phyloP scores from a whole-genome alignment of 202 grass and related monocot genomes.

The Elaeis oleifera region DNA sequence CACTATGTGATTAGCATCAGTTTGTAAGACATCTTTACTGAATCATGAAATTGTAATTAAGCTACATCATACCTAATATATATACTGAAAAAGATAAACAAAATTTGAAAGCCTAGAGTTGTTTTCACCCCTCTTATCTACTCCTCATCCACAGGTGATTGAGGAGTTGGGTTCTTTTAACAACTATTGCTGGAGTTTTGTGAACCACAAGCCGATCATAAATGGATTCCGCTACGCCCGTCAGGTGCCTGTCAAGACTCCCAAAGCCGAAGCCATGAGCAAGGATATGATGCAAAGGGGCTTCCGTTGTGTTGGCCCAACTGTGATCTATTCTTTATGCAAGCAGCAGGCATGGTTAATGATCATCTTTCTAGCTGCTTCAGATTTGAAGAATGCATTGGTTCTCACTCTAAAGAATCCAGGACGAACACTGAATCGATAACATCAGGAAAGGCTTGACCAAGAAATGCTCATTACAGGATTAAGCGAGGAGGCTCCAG shows the following conservation, averaged over 20 bases:
- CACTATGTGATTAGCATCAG: too few species aligned
- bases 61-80: too few species aligned
- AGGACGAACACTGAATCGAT: too few species aligned
- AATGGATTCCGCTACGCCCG: slow-evolving; percentile 38
- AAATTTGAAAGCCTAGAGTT: background rate
- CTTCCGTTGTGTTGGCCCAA: slow-evolving; percentile 55
- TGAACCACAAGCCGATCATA: slow-evolving; percentile 38
- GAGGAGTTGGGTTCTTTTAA: slow-evolving; percentile 50
- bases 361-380: slow-evolving; percentile 58
- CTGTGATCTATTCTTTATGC: slow-evolving; percentile 66
- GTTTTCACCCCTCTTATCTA: background rate
- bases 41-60: too few species aligned
- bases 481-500: too few species aligned
- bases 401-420: too few species aligned
- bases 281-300: slow-evolving; percentile 61
- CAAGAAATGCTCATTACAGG: too few species aligned
- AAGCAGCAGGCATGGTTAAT: slow-evolving; percentile 48
- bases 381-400: slow-evolving; percentile 35
- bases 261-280: slow-evolving; percentile 64
- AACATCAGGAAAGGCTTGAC: too few species aligned
- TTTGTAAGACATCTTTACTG: too few species aligned
- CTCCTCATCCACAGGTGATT: slow-evolving; percentile 27
- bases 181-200: slow-evolving; percentile 62
- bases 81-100: background rate
- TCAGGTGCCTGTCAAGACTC: slow-evolving; percentile 48